These are phyloP conservation scores for Coccomyxa sp. DNA, from an alignment of 139 green algal genomes.

Conservation along the genomic window DNA sequence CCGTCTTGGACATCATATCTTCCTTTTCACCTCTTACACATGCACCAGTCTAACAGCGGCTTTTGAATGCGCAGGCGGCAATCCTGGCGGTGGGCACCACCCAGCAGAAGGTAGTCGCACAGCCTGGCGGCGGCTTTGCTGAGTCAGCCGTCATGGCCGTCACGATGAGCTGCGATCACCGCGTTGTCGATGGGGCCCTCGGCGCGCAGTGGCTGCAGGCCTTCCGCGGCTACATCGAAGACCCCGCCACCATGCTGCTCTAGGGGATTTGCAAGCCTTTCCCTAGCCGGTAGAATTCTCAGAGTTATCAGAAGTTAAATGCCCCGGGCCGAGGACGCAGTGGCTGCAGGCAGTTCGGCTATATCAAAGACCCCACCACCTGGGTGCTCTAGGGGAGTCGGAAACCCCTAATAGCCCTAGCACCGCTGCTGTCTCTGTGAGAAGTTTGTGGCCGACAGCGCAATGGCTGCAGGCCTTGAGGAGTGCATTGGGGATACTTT, in stretches of 20 bases:
- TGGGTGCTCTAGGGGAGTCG: too few relatives aligned
- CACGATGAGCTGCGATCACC: constrained; percentile 95
- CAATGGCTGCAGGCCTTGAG: too few relatives aligned
- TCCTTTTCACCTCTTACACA: neutral
- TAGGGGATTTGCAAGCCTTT: constrained; percentile 21
- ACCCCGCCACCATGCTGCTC: constrained; percentile 86
- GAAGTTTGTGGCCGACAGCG: too few relatives aligned
- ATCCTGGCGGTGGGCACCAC: constrained; percentile 74
- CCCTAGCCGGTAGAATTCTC: too few relatives aligned
- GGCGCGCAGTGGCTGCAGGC: constrained; percentile 91
- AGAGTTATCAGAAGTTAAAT: too few relatives aligned
- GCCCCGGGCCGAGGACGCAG: too few relatives aligned
- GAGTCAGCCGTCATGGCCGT: constrained; percentile 52
- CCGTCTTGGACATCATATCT: neutral
- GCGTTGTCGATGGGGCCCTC: constrained; percentile 95
- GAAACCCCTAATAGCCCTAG: too few relatives aligned
- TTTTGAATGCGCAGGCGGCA: constrained; percentile 36
- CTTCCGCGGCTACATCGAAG: constrained; percentile 91
- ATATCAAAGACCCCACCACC: too few relatives aligned
- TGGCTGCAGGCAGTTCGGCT: too few relatives aligned
- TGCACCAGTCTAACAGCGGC: neutral
- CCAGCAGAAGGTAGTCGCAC: constrained; percentile 52
- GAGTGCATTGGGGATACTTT: too few relatives aligned
- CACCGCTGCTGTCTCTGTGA: too few relatives aligned
- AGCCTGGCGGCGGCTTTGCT: constrained; percentile 34